Conservation (phyloP, 768 basidiomycete species). For the Russula sp. region DNA sequence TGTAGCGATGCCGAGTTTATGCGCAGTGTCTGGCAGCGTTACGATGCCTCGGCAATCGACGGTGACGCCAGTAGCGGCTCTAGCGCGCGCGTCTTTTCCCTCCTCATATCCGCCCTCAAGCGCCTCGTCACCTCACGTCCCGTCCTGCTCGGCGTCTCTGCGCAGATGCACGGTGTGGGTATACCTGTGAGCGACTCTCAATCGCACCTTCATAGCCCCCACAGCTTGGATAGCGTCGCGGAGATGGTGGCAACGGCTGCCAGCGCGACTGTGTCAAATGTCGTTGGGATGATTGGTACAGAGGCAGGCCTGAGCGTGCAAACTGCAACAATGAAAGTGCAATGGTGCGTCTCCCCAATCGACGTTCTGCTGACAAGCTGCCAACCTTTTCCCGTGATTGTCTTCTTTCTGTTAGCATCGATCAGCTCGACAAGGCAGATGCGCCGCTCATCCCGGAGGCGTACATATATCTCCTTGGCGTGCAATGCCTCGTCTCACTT, state of each 20-base stretch:
- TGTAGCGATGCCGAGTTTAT: conserved; percentile 28
- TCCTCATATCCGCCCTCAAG: conserved; percentile 79
- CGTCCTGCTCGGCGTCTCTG: conserved; percentile 68
- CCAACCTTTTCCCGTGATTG: background rate
- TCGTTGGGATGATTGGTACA: conserved; percentile 80
- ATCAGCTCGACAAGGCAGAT: conserved; percentile 97
- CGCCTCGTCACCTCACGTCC: conserved; percentile 89
- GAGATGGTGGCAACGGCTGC: conserved; percentile 83
- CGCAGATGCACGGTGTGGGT: conserved; percentile 82
- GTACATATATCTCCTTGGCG: conserved; percentile 87
- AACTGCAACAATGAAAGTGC: conserved; percentile 79
- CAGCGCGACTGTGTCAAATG: conserved; percentile 77
- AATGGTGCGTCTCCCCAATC: conserved; percentile 57
- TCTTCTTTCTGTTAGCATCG: conserved; percentile 59
- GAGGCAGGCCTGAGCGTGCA: conserved; percentile 69
- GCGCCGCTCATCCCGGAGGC: conserved; percentile 90
- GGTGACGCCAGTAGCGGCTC: conserved; percentile 56
- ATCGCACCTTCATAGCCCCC: conserved; percentile 47
- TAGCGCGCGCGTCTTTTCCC: conserved; percentile 69
- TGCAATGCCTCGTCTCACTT: conserved; percentile 83
- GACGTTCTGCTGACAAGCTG: background rate
- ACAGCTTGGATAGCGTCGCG: conserved; percentile 66
- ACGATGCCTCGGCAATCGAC: conserved; percentile 36
- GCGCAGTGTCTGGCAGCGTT: conserved; percentile 27
- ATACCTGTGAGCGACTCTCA: conserved; percentile 43